Base-by-base conservation (phyloP, 208 protist species). In the Porcisia hertigi region DNA sequence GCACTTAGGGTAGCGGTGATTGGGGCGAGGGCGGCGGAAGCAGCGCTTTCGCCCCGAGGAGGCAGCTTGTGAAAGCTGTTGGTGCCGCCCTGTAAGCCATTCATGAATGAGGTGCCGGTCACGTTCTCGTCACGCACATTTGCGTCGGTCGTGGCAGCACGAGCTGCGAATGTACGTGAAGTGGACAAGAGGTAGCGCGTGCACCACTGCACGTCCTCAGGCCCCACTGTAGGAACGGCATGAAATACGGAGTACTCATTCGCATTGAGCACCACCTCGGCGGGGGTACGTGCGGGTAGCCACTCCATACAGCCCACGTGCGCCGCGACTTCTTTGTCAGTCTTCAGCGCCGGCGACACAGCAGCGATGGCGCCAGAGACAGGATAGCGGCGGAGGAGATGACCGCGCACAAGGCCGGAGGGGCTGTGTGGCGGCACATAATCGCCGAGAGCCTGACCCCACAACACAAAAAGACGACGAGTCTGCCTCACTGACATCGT, bases 211-310 rank as follows among this genome's bases (percentile, higher is more conserved):
- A 80, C 80, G 34, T 65, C 71, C 34, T 79, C 76, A 12, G 75
- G 43, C 47, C 65, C 64, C 63, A 54, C 30, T 8, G 78, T 64
- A 25, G 72, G 43, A 36, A 86, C 58, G 34, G 72, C 65, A 53
- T 80, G 64, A 58, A 90, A 60, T 14, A 77, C 64, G 39, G 67
- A n/a, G 20, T 55, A 67, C 34, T 90, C 78, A 30, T 70, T 75
- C 20, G 67, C 65, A 58, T 78, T 82, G 18, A 52, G 65, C 39
- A 80, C 62, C 36, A 70, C 69, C 62, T 73, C 70, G 2, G 63
- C 65, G 12, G 69, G 69, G 4, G 76, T 52, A 1, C 49, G 25
- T 7, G 76, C 65, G 3, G 70, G 36, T 25, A 49, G 30, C 69
- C 57, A 69, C 43, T 71, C 62, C 4, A 43, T 2, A 9, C 55